Evolutionary conservation across 108 stramenopile genomes (phyloP), one percentile per base, ranked within the genome.

Genomic region (Cyclostephanos tholiformis): DNA sequence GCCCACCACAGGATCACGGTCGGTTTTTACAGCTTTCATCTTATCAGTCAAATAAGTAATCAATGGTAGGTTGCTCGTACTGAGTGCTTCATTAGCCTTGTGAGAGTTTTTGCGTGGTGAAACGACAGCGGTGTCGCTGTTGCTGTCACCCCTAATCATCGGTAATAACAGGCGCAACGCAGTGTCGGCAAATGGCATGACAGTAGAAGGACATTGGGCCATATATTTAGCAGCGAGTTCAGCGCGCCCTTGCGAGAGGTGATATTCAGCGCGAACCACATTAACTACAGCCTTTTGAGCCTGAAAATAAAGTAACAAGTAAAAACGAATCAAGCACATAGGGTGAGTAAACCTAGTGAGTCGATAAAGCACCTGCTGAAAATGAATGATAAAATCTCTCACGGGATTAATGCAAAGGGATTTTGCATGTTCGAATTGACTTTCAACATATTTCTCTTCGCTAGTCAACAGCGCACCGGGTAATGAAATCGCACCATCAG

Each of bases 261-360:
- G 91, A 53, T 88, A 94, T 72, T 94, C 93, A 7, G 89, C 91
- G 22, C 93, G 81, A 14, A 85, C 88, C 29, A 86, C 87, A 44
- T 84, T 89, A 9, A 95, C 89, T 22, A 92, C 90, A 44, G 94
- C 94, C 60, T 91, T 95, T 82, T 95, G 94, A 10, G 82, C 67
- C 56, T 74, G 49, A n/a, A 26, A 6, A 29, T 53, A 11, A 56
- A 52, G 6, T 22, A 35, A 32, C 11, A 41, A 59, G 39, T 0
- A 62, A 25, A 6, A 20, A 2, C 11, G 25, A 0, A 23, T 22
- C 58, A 22, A 58, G 20, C n/a, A n/a, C 12, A 6, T 26, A 58
- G 17, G 27, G 57, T 29, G 57, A 58, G 25, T 11, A 32, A 29
- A 29, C 30, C 2, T 26, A 6, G 1, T 29, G 27, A 30, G 29